phyloP scores from a whole-genome alignment of 192 early-diverging fungal species.

The Thamnidium elegans region DNA sequence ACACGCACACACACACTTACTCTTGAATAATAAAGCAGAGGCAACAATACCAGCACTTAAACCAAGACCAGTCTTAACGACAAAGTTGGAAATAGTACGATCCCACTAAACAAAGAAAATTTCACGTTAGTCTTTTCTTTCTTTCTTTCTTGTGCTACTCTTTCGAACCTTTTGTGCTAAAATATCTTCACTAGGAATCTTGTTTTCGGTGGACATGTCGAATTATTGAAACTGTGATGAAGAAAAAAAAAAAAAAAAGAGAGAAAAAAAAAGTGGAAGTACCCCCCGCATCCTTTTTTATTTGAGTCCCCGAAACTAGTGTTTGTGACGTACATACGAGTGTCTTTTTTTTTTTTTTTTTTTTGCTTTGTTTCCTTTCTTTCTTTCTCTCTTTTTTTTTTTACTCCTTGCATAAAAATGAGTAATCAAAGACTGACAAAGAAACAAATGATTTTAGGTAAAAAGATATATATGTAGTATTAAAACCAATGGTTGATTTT shows the following conservation, averaged over 20 bases:
- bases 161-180: slow-evolving; percentile 58
- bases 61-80: slow-evolving; percentile 80
- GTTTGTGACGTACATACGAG: background rate
- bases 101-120: slow-evolving; percentile 65
- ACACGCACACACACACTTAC: slow-evolving; percentile 42
- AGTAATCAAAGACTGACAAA: too few species aligned
- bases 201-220: slow-evolving; percentile 27
- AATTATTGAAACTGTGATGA: background rate
- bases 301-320: background rate
- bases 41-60: slow-evolving; percentile 83
- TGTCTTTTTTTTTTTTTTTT: too few species aligned
- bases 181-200: slow-evolving; percentile 58
- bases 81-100: slow-evolving; percentile 74
- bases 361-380: too few species aligned
- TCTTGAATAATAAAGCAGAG: slow-evolving; percentile 82
- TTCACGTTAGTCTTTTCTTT: background rate
- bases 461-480: too few species aligned
- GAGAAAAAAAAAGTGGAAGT: slow-evolving; percentile 2
- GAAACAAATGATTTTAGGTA: too few species aligned
- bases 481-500: too few species aligned
- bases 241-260: slow-evolving; percentile 7
- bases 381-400: too few species aligned
- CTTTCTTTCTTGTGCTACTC: background rate
- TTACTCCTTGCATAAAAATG: too few species aligned
- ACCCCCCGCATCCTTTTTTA: background rate